Evolutionary conservation across 345 rosid genomes (phyloP), one percentile per base, ranked within the genome.

Genomic region (Salix brachista): DNA sequence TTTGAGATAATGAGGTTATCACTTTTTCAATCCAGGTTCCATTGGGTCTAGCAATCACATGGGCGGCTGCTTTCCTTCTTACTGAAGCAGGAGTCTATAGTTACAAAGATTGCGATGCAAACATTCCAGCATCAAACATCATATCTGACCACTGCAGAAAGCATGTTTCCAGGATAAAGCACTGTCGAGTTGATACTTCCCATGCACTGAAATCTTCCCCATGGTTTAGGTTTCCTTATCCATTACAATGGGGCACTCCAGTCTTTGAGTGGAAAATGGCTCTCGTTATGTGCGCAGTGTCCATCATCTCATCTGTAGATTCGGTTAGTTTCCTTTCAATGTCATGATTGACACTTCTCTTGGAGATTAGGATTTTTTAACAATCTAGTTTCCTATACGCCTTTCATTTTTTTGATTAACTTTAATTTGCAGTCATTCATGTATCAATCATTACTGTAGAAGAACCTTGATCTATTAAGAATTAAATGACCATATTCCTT

Each of bases 191-290:
- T 70, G 95, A 93, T 83, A 90, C 96, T 70, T 93, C 94, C 74
- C 91, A 91, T 70, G 96, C 92, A n/a, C 80, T 95, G 79, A 89
- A 78, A 81, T 87, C 91, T 48, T 89, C 97, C 66, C 97, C 99
- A 42, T 93, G 97, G 97, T 93, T 95, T 80, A 91, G 99, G 83
- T 90, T 96, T 84, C 99, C 98, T 73, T 96, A 91, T 81, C 99
- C 99, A 28, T 80, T 96, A 77, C 98, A 96, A 79, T 96, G 99
- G 99, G 99, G 99, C 70, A 88, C 93, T 77, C 99, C 99, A 23
- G 87, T 93, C 72, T 90, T 96, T 79, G 82, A 77, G 75, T 93
- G 98, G 98, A 91, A 96, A 84, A 86, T 91, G 98, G 92, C 97
- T 75, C 65, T 93, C 42, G 93, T 93, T 65, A 93, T 96, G 99